Percentiles rank a stretch among this genome's conserved stretches.
Conservation (phyloP, 352 stramenopile genomes). For the Phytophthora sansomeana region DNA sequence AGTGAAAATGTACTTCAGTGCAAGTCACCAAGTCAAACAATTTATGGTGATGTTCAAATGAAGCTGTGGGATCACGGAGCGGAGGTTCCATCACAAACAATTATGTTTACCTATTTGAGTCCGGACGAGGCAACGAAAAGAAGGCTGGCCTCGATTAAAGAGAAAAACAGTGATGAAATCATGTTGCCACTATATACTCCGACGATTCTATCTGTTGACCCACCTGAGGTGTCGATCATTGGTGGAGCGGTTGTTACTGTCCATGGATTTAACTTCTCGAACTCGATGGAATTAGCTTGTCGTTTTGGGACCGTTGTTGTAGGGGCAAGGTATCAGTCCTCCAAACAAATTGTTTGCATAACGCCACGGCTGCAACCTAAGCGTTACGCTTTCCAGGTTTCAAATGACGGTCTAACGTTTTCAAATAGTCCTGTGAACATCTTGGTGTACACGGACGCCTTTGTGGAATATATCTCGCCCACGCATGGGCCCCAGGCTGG, state of each 20-base stretch:
- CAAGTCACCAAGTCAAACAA: slow-evolving; percentile 46
- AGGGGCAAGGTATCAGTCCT: slow-evolving; percentile 57
- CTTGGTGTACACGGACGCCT: slow-evolving; percentile 77
- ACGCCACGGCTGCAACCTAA: slow-evolving; percentile 63
- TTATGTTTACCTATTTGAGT: slow-evolving; percentile 60
- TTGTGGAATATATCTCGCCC: slow-evolving; percentile 75
- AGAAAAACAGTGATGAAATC: not conserved
- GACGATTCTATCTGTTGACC: slow-evolving; percentile 32
- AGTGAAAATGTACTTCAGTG: slow-evolving; percentile 42
- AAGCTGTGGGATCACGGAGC: slow-evolving; percentile 49
- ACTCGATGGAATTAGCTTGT: slow-evolving; percentile 78
- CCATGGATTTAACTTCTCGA: slow-evolving; percentile 76
- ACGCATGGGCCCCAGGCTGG: slow-evolving; percentile 74
- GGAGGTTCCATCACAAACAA: slow-evolving; percentile 44
- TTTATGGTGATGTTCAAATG: slow-evolving; percentile 48
- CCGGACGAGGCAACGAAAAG: slow-evolving; percentile 20
- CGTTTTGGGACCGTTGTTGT: slow-evolving; percentile 78
- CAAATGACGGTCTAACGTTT: slow-evolving; percentile 74
- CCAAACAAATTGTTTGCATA: slow-evolving; percentile 61
- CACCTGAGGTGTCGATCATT: slow-evolving; percentile 17
- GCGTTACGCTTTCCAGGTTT: slow-evolving; percentile 77
- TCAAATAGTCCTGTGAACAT: slow-evolving; percentile 69
- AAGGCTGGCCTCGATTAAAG: slow-evolving; percentile 2
- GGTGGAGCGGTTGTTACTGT: slow-evolving; percentile 82
- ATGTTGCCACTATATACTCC: slow-evolving; percentile 5